Conservation (phyloP, 441 rosid species). For the Populus trichocarpa region DNA sequence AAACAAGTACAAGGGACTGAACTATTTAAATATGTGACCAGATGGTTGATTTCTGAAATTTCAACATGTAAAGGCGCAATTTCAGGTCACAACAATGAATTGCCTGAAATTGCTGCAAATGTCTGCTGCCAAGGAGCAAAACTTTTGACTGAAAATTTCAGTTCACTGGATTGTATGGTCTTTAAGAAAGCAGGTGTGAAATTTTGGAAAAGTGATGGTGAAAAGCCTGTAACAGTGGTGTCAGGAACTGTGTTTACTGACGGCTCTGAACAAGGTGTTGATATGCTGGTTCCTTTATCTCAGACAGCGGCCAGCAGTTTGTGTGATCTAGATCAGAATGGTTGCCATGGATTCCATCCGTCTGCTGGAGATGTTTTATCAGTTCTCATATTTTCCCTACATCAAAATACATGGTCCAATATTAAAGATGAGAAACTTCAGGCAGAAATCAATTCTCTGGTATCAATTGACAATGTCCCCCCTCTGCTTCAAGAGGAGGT, state of each 20-base stretch:
- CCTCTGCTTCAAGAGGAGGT: constrained; percentile 76
- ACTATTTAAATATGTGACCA: constrained; percentile 43
- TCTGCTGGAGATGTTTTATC: constrained; percentile 55
- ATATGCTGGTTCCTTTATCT: constrained; percentile 44
- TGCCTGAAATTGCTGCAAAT: constrained; percentile 36
- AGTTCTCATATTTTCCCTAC: constrained; percentile 61
- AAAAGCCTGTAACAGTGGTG: constrained; percentile 35
- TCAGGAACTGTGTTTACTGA: constrained; percentile 32
- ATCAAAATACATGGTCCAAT: constrained; percentile 57
- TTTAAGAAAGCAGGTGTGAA: constrained; percentile 33
- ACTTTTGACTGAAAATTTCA: constrained; percentile 31
- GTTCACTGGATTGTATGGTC: constrained; percentile 22
- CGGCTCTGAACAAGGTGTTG: constrained; percentile 32
- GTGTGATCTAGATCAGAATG: constrained; percentile 28
- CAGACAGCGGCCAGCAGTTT: constrained; percentile 11
- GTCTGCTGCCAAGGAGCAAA: constrained; percentile 46
- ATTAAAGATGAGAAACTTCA: constrained; percentile 48
- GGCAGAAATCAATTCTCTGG: constrained; percentile 40
- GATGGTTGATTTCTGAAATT: constrained; percentile 24
- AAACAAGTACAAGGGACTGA: constrained; percentile 55
- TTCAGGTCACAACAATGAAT: constrained; percentile 13
- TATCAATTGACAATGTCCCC: constrained; percentile 43
- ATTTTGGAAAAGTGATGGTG: constrained; percentile 45
- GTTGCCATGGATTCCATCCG: constrained; percentile 37
- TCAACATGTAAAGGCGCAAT: constrained; percentile 12